Conservation (phyloP, 1,284 basidiomycete genomes). For the Peniophora sp. region DNA sequence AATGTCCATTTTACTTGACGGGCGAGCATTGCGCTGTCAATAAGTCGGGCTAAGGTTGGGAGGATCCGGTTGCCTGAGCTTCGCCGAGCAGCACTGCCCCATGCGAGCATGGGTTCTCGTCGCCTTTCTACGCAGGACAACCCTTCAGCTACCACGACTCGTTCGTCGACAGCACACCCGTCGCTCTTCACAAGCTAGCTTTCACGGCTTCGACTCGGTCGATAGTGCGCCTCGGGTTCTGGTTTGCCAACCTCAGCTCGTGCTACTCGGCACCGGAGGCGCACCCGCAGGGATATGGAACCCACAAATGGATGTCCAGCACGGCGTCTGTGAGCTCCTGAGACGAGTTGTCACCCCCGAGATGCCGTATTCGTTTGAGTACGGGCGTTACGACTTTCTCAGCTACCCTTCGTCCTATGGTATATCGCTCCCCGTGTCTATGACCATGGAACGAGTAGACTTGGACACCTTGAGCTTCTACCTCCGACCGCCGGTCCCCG, state of each 20-base stretch:
- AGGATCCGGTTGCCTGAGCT: conserved; percentile 63
- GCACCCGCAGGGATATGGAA: conserved; percentile 29
- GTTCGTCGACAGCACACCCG: conserved; percentile 26
- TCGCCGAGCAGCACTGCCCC: conserved; percentile 65
- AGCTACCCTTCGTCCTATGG: conserved; percentile 52
- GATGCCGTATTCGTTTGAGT: conserved; percentile 68
- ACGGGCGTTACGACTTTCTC: conserved; percentile 41
- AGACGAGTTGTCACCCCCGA: conserved; percentile 60
- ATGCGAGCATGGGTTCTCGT: conserved; percentile 25
- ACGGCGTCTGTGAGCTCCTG: conserved; percentile 79
- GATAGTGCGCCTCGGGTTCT: conserved; percentile 63
- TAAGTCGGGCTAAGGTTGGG: conserved; percentile 59
- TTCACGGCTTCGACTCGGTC: conserved; percentile 64
- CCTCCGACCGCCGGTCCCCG: conserved; percentile 31
- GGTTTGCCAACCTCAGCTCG: conserved; percentile 51
- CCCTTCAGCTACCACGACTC: conserved; percentile 12
- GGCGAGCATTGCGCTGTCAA: conserved; percentile 68
- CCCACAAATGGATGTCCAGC: conserved; percentile 61
- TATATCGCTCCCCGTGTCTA: conserved; percentile 45
- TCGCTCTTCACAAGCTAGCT: conserved; percentile 50
- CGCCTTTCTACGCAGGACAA: conserved; percentile 21
- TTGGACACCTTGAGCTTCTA: conserved; percentile 73
- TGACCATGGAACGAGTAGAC: conserved; percentile 55
- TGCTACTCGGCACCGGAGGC: conserved; percentile 54
- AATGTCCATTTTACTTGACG: conserved; percentile 82